Evolutionary conservation across 169 alveolate species (phyloP).

Genomic region (Cryptosporidium canis): DNA sequence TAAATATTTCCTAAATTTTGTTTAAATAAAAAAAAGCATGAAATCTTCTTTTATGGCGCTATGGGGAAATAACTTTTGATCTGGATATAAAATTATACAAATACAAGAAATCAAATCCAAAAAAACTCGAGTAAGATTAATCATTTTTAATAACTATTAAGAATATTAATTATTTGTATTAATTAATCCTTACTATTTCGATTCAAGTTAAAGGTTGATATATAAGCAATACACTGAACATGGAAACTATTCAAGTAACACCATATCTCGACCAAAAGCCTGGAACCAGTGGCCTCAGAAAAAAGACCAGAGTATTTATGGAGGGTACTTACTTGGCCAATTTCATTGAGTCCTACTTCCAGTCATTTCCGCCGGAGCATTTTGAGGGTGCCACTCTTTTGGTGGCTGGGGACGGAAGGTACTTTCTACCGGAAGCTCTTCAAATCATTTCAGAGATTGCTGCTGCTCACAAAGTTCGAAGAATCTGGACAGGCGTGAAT

Average conservation of each 20-base stretch:
- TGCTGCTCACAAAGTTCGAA: slow-evolving; percentile 85
- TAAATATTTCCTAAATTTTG: no score
- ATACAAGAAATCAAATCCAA: background rate
- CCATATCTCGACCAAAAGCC: slow-evolving; percentile 88
- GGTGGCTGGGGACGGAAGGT: slow-evolving; percentile 93
- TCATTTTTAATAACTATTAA: background rate
- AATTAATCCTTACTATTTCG: background rate
- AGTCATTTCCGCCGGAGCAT: slow-evolving; percentile 80
- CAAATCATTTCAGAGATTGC: slow-evolving; percentile 83
- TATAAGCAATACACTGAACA: slow-evolving; percentile 25
- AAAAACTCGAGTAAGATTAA: background rate
- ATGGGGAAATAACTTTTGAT: background rate
- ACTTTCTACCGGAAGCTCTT: slow-evolving; percentile 82
- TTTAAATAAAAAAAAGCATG: no score
- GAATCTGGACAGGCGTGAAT: slow-evolving; percentile 86
- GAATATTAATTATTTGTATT: background rate
- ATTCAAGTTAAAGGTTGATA: background rate
- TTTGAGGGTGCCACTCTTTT: slow-evolving; percentile 83
- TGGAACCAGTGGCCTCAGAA: slow-evolving; percentile 92
- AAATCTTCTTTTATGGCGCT: background rate
- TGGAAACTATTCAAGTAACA: slow-evolving; percentile 79
- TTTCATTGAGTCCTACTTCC: slow-evolving; percentile 85
- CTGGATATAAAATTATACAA: background rate
- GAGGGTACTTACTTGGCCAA: slow-evolving; percentile 85
- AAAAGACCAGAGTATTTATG: slow-evolving; percentile 83